Evolutionary conservation across 2,329 filamentous ascomycete genomes (phyloP).

Genomic region (Balansia obtecta): DNA sequence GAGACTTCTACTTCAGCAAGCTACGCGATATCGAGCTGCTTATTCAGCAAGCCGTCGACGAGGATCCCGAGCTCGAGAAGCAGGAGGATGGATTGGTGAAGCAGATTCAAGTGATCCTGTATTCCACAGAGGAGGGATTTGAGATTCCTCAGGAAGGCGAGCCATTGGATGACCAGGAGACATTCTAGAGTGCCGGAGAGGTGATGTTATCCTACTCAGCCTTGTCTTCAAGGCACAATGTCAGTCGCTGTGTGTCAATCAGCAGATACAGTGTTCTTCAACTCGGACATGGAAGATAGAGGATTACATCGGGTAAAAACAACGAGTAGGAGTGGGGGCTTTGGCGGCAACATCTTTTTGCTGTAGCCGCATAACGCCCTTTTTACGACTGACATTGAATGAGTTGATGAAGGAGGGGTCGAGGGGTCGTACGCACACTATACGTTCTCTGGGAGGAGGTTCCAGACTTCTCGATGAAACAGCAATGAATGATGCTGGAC

Average conservation of each 20-base stretch:
- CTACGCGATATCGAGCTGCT: conserved; percentile 91
- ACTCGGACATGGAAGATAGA: background rate
- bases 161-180: conserved; percentile 65
- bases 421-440: background rate
- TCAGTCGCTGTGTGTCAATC: background rate
- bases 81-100: conserved; percentile 86
- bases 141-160: conserved; percentile 78
- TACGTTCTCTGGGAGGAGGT: conserved; percentile 1
- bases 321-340: background rate
- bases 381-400: conserved; percentile 6
- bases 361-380: background rate
- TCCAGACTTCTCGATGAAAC: conserved; percentile 1
- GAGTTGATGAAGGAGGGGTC: background rate
- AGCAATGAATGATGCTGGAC: conserved; percentile 3
- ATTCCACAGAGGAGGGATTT: conserved; percentile 89
- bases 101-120: conserved; percentile 91
- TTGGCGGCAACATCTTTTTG: background rate
- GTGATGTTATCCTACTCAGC: background rate
- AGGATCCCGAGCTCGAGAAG: conserved; percentile 86
- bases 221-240: background rate
- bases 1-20: conserved; percentile 99
- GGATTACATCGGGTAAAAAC: background rate
- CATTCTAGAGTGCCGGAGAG: conserved; percentile 38
- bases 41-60: conserved; percentile 84
- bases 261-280: background rate